Conservation (phyloP, 1,284 basidiomycete species). For the Tilletia indica region DNA sequence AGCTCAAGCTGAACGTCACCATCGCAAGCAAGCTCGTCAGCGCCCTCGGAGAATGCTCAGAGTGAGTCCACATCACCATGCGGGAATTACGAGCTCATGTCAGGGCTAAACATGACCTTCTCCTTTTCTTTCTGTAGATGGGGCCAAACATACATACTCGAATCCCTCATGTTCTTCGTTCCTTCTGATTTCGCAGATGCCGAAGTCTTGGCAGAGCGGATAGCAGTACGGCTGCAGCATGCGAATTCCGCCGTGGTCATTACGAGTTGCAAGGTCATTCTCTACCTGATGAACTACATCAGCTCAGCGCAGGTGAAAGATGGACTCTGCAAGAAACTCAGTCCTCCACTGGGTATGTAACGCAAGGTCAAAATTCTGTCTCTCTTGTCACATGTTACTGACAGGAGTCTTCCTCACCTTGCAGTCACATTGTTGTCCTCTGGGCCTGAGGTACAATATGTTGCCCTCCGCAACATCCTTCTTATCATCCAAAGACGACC, state of each 20-base stretch:
- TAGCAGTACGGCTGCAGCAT: slow-evolving; percentile 85
- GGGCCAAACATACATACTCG: slow-evolving; percentile 98
- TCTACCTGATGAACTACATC: slow-evolving; percentile 99
- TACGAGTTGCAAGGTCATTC: slow-evolving; percentile 87
- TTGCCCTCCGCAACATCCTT: slow-evolving; percentile 91
- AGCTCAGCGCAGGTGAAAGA: slow-evolving; percentile 80
- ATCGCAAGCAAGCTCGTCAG: slow-evolving; percentile 79
- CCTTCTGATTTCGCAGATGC: slow-evolving; percentile 85
- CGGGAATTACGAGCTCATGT: too few species aligned
- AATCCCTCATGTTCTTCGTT: slow-evolving; percentile 86
- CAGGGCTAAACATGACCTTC: not conserved
- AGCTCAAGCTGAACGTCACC: slow-evolving; percentile 75
- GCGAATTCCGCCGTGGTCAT: slow-evolving; percentile 92
- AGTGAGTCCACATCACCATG: slow-evolving; percentile 52
- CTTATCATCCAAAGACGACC: slow-evolving; percentile 93
- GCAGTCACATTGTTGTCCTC: slow-evolving; percentile 68
- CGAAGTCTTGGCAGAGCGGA: slow-evolving; percentile 87
- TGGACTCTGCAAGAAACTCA: slow-evolving; percentile 92
- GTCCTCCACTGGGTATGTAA: slow-evolving; percentile 66
- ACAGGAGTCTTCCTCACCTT: not conserved
- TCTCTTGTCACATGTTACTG: not conserved
- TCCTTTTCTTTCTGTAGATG: slow-evolving; percentile 60
- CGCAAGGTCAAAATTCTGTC: not conserved
- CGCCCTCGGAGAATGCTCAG: slow-evolving; percentile 83
- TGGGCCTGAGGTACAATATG: slow-evolving; percentile 97